Conservation (phyloP, 345 rosid species). For the Mallotus nudiflorus region DNA sequence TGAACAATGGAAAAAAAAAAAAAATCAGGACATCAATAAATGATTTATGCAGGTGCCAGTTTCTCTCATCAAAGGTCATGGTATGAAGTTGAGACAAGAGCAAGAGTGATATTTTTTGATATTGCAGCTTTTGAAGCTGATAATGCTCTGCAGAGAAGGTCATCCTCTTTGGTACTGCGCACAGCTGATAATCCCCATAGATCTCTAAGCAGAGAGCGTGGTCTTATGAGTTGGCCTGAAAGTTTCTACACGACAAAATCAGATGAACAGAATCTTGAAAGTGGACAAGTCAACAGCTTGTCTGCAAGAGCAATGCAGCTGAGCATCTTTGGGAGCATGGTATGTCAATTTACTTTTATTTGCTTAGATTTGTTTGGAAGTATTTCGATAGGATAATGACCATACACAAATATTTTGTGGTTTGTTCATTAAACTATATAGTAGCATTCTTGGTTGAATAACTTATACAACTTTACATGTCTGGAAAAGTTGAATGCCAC, state of each 20-base stretch:
- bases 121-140: conserved; percentile 55
- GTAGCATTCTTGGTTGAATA: not conserved
- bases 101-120: conserved; percentile 70
- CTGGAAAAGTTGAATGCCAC: not conserved
- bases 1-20: not conserved
- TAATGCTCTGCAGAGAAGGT: conserved; percentile 36
- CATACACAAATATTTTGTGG: no score
- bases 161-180: conserved; percentile 48
- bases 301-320: conserved; percentile 79
- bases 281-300: conserved; percentile 42
- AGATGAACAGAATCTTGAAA: conserved; percentile 25
- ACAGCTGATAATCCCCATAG: conserved; percentile 51
- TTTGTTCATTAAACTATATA: not conserved
- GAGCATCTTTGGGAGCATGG: conserved; percentile 82
- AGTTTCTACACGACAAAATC: conserved; percentile 35
- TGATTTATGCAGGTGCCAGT: conserved; percentile 50
- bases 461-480: not conserved
- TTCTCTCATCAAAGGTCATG: conserved; percentile 53
- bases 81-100: conserved; percentile 74
- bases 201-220: conserved; percentile 52
- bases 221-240: conserved; percentile 84
- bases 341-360: conserved; percentile 30
- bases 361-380: not conserved
- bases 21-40: not conserved
- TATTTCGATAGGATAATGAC: not conserved